Evolutionary conservation across 345 rosid species (phyloP), one percentile per base, ranked within the genome.

Genomic region (Litchi chinensis): DNA sequence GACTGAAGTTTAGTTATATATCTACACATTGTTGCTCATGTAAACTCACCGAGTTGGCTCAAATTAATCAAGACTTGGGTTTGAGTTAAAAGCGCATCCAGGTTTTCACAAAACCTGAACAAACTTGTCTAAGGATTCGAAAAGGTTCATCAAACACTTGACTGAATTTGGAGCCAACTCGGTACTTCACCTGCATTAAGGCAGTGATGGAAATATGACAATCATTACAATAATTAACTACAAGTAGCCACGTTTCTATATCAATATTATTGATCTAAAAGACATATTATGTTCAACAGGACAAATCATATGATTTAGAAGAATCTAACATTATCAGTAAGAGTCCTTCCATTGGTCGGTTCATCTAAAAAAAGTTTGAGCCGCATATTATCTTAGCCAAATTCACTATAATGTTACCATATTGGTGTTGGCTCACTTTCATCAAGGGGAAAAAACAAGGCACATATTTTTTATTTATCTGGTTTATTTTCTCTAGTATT

Each of bases 121-220:
- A 77, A 85, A 87, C 82, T 84, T 81, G 82, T 79, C 81, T 80
- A 76, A 89, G 76, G 76, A 24, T 83, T 80, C n/a, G 88, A 70
- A 76, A 83, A 79, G 85, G 72, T 70, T 80, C 83, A 82, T 87
- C 83, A 83, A 85, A 84, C 83, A 83, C 87, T 89, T 79, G 86
- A 85, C 86, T 86, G 80, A 88, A 74, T 83, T 84, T 88, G 77
- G 75, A 89, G 91, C 91, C 93, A 87, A 89, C 90, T 87, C 75
- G 88, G 89, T 68, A 48, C 71, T 76, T 86, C 77, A 74, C 92
- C 94, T 89, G 95, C 94, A 89, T 81, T 79, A 65, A 81, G 77
- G 67, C 86, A 84, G 73, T 68, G 50, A 79, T 82, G 82, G 83
- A 77, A 76, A 83, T 44, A 26, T 74, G 48, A 72, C 68, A 67